These are phyloP conservation scores for Proteromonas lacertae DNA, from an alignment of 352 stramenopile species.

Conservation along the genomic window DNA sequence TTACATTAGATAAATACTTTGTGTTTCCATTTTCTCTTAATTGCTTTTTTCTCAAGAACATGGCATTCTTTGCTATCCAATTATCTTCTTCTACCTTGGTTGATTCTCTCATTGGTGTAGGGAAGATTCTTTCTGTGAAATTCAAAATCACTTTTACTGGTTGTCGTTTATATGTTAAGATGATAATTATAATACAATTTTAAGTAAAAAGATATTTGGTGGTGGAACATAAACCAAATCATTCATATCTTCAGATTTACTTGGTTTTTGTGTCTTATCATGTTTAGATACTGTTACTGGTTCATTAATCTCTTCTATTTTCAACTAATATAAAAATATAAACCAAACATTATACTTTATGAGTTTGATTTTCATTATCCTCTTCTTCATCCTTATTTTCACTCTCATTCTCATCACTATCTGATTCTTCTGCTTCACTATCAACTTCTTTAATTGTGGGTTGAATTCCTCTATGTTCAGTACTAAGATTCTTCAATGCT, in stretches of 20 bases:
- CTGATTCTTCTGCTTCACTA: constrained; percentile 2
- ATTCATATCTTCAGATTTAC: not conserved
- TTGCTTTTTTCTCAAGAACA: constrained; percentile 7
- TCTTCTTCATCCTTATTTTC: not conserved
- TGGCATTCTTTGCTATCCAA: constrained; percentile 16
- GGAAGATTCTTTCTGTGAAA: constrained; percentile 17
- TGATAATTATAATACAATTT: constrained; percentile 2
- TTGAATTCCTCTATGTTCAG: not conserved
- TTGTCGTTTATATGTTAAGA: not conserved
- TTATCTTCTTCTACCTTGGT: constrained; percentile 15
- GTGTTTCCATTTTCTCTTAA: not conserved
- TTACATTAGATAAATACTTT: not conserved
- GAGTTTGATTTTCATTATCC: not conserved
- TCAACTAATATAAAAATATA: not conserved
- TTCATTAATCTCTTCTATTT: no score
- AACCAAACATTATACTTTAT: not conserved
- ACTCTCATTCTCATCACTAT: not conserved
- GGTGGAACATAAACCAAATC: constrained; percentile 2
- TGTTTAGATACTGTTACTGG: not conserved
- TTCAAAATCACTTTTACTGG: constrained; percentile 5
- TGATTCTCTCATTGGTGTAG: constrained; percentile 16
- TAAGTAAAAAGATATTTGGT: not conserved
- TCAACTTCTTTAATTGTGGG: not conserved
- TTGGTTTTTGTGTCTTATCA: not conserved
- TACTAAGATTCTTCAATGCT: not conserved